Evolutionary conservation across 2,329 filamentous ascomycete species (phyloP), one percentile per base, ranked within the genome.

Genomic region (Aspergillus clavatus): DNA sequence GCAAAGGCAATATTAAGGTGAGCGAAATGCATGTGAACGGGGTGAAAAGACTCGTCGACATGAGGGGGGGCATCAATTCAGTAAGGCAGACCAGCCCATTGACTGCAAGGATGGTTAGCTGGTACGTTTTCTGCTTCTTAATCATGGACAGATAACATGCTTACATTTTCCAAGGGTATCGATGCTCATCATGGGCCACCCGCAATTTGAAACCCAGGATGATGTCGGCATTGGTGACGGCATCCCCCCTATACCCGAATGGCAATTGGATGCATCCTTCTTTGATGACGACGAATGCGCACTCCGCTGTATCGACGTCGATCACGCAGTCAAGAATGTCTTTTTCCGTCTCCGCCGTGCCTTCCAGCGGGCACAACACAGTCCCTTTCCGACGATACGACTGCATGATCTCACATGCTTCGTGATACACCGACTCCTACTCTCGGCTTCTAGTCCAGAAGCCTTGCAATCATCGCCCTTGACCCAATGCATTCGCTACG

Each of bases 341-440:
- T 60, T 77, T n/a, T 37, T 48, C 14, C 73, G 73, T n/a, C 65
- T 80, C 1, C 70, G 67, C 10, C 58, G 52, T 7, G 57, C 78
- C 3, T 73, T 79, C 39, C 63, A 69, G 1, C 57, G 61, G 3
- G 56, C 66, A 0, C 47, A 59, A 10, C 46, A 31, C 19, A 47
- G 47, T 19, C 48, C 52, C 3, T 51, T 60, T 4, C 50, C 71
- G 1, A 62, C 62, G 0, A 74, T 73, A 0, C 65, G 70, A 37
- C 68, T 81, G 0, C 78, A 81, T 46, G 78, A 81, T 43, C 62
- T 81, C 1, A 74, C 75, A 5, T 78, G 74, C 40, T 81, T 77
- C 50, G 71, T 76, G 18, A 59, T 80, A 1, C 78, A 81, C 47
- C 68, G 69, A 18, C 64, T 81, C 1, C 47, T 80, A 14, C 50